Percentiles rank a stretch among this genome's conserved stretches.
Evolutionary conservation across 805 yeast genomes (phyloP).

Genomic region (Brettanomyces sp.): DNA sequence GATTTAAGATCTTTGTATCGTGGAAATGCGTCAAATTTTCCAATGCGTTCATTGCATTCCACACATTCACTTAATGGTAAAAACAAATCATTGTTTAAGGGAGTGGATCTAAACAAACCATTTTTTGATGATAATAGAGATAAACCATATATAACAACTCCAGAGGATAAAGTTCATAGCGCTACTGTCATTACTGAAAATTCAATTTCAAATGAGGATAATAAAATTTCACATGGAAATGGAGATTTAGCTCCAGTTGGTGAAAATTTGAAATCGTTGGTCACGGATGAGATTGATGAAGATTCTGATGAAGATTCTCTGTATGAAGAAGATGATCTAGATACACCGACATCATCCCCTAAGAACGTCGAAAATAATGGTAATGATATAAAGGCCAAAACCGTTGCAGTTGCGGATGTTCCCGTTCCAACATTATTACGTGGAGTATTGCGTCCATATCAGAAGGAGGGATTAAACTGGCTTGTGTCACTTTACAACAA

Average conservation of each 20-base stretch:
- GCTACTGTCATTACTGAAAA: too few species aligned
- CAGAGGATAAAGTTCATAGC: too few species aligned
- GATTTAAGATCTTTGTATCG: not conserved
- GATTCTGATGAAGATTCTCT: slow-evolving; percentile 30
- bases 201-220: too few species aligned
- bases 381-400: not conserved
- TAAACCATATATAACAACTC: too few species aligned
- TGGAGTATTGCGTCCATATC: slow-evolving; percentile 83
- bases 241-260: too few species aligned
- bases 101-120: too few species aligned
- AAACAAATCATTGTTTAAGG: too few species aligned
- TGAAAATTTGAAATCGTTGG: slow-evolving; percentile 23
- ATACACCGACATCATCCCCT: slow-evolving; percentile 30
- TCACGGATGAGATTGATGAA: slow-evolving; percentile 21
- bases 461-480: slow-evolving; percentile 96
- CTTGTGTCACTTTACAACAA: slow-evolving; percentile 86
- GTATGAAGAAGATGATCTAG: slow-evolving; percentile 19
- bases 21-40: too few species aligned
- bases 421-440: slow-evolving; percentile 68
- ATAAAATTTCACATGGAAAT: too few species aligned
- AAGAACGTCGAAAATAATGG: slow-evolving; percentile 18
- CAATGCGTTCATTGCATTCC: too few species aligned
- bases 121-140: too few species aligned
- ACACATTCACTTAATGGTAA: too few species aligned
- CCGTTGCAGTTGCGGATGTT: slow-evolving; percentile 52